Percentiles rank a stretch among this genome's conserved stretches.
phyloP scores from a whole-genome alignment of 495 filamentous ascomycete genomes.

The Penicillium robsamsonii region DNA sequence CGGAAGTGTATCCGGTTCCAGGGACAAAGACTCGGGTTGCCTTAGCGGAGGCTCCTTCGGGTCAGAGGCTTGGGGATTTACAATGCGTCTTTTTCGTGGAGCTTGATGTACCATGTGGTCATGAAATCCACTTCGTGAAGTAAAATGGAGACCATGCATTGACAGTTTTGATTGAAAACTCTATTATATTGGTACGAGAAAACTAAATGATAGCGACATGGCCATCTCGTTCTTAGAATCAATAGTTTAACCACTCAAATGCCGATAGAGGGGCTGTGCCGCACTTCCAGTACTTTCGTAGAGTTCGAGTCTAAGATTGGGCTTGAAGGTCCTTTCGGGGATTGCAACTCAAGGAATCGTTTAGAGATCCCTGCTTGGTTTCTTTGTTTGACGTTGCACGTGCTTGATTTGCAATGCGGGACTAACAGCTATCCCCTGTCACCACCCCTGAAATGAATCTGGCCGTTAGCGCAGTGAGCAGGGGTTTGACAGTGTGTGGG shows the following conservation, averaged over 20 bases:
- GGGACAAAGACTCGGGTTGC: conserved; percentile 11
- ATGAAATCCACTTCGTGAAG: conserved; percentile 7
- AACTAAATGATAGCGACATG: background rate
- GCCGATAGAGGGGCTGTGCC: conserved; percentile 12
- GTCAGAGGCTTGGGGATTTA: conserved; percentile 11
- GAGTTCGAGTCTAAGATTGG: conserved; percentile 2
- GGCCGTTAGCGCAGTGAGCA: conserved; percentile 6
- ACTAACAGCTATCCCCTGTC: conserved; percentile 10
- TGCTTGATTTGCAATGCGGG: conserved; percentile 26
- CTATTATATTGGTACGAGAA: background rate
- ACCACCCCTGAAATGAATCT: conserved; percentile 3
- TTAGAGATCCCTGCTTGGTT: background rate
- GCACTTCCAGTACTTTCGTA: background rate
- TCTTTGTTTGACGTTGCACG: conserved; percentile 19
- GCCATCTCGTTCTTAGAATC: conserved; percentile 1
- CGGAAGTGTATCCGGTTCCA: conserved; percentile 16
- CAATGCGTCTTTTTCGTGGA: conserved; percentile 7
- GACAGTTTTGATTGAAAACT: background rate
- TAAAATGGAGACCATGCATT: background rate
- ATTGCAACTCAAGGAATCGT: background rate
- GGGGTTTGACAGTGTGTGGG: conserved; percentile 9
- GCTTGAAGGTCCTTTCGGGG: conserved; percentile 1
- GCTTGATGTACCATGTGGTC: conserved; percentile 2
- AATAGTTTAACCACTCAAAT: conserved; percentile 12
- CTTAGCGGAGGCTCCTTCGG: conserved; percentile 1